These are phyloP conservation scores for Lichtheimia hyalospora DNA, from an alignment of 371 early-diverging fungal species.

Conservation along the genomic window DNA sequence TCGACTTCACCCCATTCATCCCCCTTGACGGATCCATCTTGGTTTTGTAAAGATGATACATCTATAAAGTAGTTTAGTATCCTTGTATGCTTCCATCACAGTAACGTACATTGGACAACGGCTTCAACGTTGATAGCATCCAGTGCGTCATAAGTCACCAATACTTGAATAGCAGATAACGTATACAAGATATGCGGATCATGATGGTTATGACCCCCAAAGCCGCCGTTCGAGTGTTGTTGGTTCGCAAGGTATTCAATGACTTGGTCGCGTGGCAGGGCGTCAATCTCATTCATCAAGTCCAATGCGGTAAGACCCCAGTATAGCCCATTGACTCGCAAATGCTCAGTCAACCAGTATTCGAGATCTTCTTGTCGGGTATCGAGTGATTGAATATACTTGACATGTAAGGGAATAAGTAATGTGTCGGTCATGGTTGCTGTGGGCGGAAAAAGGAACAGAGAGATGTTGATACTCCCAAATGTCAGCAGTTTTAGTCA, in stretches of 20 bases:
- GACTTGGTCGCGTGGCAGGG: slow-evolving; percentile 71
- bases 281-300: slow-evolving; percentile 69
- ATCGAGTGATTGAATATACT: slow-evolving; percentile 79
- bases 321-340: slow-evolving; percentile 91
- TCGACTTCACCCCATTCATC: slow-evolving; percentile 97
- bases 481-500: too few species aligned
- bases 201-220: slow-evolving; percentile 87
- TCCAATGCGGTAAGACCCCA: slow-evolving; percentile 91
- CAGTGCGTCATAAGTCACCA: slow-evolving; percentile 81
- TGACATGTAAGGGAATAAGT: slow-evolving; percentile 64
- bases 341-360: slow-evolving; percentile 92
- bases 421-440: slow-evolving; percentile 12
- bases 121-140: slow-evolving; percentile 70
- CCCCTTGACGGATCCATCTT: slow-evolving; percentile 84
- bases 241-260: slow-evolving; percentile 79
- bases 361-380: slow-evolving; percentile 82
- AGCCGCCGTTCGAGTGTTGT: slow-evolving; percentile 86
- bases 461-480: too few species aligned
- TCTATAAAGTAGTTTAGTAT: slow-evolving; percentile 22
- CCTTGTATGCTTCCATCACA: too few species aligned
- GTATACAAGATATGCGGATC: slow-evolving; percentile 94
- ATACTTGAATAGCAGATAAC: slow-evolving; percentile 91
- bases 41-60: slow-evolving; percentile 59
- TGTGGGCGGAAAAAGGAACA: too few species aligned
- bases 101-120: slow-evolving; percentile 64